Percentiles rank a stretch among this genome's conserved stretches.
Conservation (phyloP, 192 early-diverging fungal species). For the Chytriomyces sp. region DNA sequence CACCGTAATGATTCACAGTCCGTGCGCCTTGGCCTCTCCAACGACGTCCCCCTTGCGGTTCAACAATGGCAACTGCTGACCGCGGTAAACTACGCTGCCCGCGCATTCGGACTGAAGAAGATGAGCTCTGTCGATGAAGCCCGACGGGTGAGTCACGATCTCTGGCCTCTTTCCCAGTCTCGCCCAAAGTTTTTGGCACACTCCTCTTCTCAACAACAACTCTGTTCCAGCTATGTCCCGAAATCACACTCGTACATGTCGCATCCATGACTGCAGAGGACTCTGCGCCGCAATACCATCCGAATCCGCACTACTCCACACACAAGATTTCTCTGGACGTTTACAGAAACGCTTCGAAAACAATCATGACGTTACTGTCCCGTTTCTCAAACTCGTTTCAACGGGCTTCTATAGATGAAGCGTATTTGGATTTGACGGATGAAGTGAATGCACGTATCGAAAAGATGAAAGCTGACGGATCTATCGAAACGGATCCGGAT, state of each 20-base stretch:
- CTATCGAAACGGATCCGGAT: slow-evolving; percentile 5
- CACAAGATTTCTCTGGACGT: slow-evolving; percentile 91
- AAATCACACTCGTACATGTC: slow-evolving; percentile 71
- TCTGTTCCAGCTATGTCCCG: slow-evolving; percentile 47
- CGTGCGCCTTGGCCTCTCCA: slow-evolving; percentile 68
- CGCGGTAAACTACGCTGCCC: slow-evolving; percentile 81
- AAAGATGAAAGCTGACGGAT: background rate
- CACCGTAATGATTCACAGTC: background rate
- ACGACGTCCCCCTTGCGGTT: slow-evolving; percentile 75
- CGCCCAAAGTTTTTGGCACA: background rate
- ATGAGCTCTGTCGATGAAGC: slow-evolving; percentile 59
- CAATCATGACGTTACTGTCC: slow-evolving; percentile 7
- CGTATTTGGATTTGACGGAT: slow-evolving; percentile 83
- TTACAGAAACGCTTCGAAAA: slow-evolving; percentile 60
- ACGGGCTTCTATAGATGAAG: slow-evolving; percentile 71
- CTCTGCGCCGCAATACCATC: slow-evolving; percentile 69
- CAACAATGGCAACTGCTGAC: slow-evolving; percentile 91
- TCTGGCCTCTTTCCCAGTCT: slow-evolving; percentile 7
- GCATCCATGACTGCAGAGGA: slow-evolving; percentile 59
- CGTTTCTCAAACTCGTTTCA: slow-evolving; percentile 11
- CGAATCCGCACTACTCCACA: slow-evolving; percentile 50
- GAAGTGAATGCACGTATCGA: slow-evolving; percentile 57
- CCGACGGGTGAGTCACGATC: slow-evolving; percentile 48
- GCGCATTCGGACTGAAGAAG: slow-evolving; percentile 76
- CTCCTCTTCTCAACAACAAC: background rate